phyloP scores from a whole-genome alignment of 2,329 filamentous ascomycete species.

The Alternaria sp. region DNA sequence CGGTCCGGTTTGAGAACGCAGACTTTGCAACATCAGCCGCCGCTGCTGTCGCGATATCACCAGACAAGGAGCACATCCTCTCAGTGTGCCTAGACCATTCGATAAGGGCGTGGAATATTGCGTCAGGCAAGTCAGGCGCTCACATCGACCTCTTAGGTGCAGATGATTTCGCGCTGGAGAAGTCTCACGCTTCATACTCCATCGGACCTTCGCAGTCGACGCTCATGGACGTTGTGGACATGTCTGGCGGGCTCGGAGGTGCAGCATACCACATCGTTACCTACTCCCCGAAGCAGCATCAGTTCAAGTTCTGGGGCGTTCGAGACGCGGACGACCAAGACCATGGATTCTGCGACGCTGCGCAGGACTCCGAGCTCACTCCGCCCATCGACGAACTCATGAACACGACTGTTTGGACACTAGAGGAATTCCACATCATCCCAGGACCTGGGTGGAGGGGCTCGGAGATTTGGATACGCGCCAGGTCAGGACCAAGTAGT shows the following conservation, averaged over 20 bases:
- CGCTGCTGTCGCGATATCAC: conserved; percentile 63
- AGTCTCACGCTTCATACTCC: conserved; percentile 71
- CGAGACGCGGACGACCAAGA: conserved; percentile 66
- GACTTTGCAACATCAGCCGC: conserved; percentile 69
- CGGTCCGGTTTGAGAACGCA: conserved; percentile 70
- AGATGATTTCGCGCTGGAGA: conserved; percentile 65
- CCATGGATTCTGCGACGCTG: conserved; percentile 74
- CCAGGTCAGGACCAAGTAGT: conserved; percentile 65
- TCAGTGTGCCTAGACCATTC: conserved; percentile 90
- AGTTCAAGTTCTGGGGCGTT: conserved; percentile 93
- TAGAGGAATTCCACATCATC: conserved; percentile 58
- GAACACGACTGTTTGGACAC: conserved; percentile 61
- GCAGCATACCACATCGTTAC: conserved; percentile 73
- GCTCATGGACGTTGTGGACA: conserved; percentile 75
- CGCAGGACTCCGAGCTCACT: conserved; percentile 68
- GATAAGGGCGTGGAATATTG: conserved; percentile 86
- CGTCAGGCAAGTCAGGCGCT: conserved; percentile 78
- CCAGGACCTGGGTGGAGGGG: conserved; percentile 50
- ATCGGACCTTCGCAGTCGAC: conserved; percentile 82
- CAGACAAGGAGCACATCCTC: conserved; percentile 66
- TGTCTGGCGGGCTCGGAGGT: conserved; percentile 58
- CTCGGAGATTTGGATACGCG: conserved; percentile 59
- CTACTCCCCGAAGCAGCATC: conserved; percentile 86
- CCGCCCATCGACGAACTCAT: conserved; percentile 66
- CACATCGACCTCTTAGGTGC: conserved; percentile 80